Evolutionary conservation across 2,329 filamentous ascomycete species (phyloP), one percentile per base, ranked within the genome.

Genomic region (Aspergillus niger): DNA sequence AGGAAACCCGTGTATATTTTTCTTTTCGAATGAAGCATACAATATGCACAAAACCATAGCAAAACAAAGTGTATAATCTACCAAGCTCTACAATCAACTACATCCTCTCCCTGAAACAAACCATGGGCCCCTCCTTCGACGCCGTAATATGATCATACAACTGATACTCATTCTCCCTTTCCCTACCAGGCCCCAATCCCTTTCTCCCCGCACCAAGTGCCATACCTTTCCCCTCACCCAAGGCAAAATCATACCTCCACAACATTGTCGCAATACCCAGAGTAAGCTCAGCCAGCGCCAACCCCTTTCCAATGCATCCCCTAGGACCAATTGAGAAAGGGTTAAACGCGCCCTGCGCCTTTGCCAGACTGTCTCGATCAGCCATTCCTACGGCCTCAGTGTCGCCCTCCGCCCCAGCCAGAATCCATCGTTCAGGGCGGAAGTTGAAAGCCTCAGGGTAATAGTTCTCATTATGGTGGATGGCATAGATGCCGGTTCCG

Each of bases 341-440:
- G 20, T 57, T 64, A 47, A 70, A 65, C 36, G 57, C 64, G 8
- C 58, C 52, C 13, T 43, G 44, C 5, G 55, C 55, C 8, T 48
- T 32, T 1, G 24, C n/a, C 22, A 59, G 30, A 54, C 48, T 44
- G 15, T 44, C 51, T 17, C 41, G 11, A 50, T 50, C 47, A 2
- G 47, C 47, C 28, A 8, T 10, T 10, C 47, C 47, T 8, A 50
- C 26, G 15, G 47, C 2, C 1, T 30, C 24, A 6, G n/a, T 17
- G 6, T 50, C 47, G 26, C 47, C 47, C 8, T 50, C 47, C 2
- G 47, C 47, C 20, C 26, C 47, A 8, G 24, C 2, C 3, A 50
- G 8, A 7, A 78, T 68, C 75, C 76, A 78, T 1, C 76, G 72
- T 47, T 77, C 74, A 1, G 76, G 76, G 0, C 67, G 61, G 54